These are phyloP conservation scores for Boletus fagicola DNA, from an alignment of 768 basidiomycete species.

Conservation along the genomic window DNA sequence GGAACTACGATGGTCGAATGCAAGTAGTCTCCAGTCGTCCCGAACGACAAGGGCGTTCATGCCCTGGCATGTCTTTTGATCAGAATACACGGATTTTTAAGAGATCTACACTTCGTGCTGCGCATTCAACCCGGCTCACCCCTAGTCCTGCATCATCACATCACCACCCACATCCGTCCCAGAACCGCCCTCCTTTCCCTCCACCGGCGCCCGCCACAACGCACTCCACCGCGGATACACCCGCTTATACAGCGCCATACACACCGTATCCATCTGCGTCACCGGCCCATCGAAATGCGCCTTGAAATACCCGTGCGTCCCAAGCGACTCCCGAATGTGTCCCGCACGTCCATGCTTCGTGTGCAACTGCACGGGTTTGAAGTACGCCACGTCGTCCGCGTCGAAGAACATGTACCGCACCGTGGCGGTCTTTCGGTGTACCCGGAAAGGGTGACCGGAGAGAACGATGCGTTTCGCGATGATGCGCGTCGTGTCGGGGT, in stretches of 20 bases:
- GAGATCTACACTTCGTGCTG: background rate
- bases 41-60: background rate
- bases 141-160: slow-evolving; percentile 27
- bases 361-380: slow-evolving; percentile 88
- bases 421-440: slow-evolving; percentile 96
- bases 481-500: slow-evolving; percentile 87
- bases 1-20: background rate
- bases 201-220: slow-evolving; percentile 40
- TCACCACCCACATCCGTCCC: slow-evolving; percentile 14
- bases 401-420: slow-evolving; percentile 99
- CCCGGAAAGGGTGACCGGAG: slow-evolving; percentile 94
- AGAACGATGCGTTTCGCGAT: slow-evolving; percentile 92
- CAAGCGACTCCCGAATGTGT: slow-evolving; percentile 88
- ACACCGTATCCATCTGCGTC: slow-evolving; percentile 95
- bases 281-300: slow-evolving; percentile 92
- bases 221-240: slow-evolving; percentile 87
- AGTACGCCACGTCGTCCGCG: slow-evolving; percentile 87
- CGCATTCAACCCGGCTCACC: background rate
- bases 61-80: background rate
- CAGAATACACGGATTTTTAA: background rate
- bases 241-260: slow-evolving; percentile 93
- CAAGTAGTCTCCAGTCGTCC: background rate
- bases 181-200: background rate
- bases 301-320: slow-evolving; percentile 98
- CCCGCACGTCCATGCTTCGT: slow-evolving; percentile 90